Evolutionary conservation across 2,329 filamentous ascomycete species (phyloP).

Genomic region (Ceratocystis destructans): DNA sequence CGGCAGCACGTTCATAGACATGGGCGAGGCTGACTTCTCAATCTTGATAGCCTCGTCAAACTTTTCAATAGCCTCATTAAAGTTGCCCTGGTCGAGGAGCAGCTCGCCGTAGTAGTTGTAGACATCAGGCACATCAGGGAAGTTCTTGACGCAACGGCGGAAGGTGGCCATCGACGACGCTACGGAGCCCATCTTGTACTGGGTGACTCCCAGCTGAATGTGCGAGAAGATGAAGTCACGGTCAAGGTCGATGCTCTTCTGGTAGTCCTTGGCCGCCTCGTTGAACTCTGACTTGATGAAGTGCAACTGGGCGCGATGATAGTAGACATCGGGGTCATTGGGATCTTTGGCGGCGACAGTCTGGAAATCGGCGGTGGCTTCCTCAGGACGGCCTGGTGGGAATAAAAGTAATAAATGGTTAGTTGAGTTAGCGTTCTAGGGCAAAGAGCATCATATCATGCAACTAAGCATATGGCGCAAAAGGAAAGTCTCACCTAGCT

Average conservation of each 20-base stretch:
- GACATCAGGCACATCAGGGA: conserved; percentile 87
- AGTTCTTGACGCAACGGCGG: conserved; percentile 95
- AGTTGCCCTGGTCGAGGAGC: conserved; percentile 91
- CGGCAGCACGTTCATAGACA: conserved; percentile 93
- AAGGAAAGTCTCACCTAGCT: conserved; percentile 43
- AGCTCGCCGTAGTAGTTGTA: conserved; percentile 99
- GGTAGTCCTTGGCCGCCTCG: conserved; percentile 94
- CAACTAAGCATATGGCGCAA: conserved; percentile 6
- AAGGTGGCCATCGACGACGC: conserved; percentile 98
- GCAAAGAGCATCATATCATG: too few species aligned
- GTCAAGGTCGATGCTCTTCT: conserved; percentile 97
- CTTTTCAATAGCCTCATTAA: conserved; percentile 87
- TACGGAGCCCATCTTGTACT: conserved; percentile 99
- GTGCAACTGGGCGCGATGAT: conserved; percentile 94
- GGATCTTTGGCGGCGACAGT: conserved; percentile 72
- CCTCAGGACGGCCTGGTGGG: conserved; percentile 52
- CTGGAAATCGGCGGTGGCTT: conserved; percentile 76
- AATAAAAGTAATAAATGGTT: conserved; percentile 11
- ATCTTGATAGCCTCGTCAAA: conserved; percentile 98
- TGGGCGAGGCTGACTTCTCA: conserved; percentile 87
- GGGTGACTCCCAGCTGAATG: conserved; percentile 96
- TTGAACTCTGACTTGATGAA: conserved; percentile 93
- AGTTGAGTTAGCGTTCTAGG: too few species aligned
- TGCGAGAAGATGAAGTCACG: conserved; percentile 96
- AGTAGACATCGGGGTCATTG: conserved; percentile 92